Evolutionary conservation across 2,329 filamentous ascomycete genomes (phyloP).

Genomic region (Neocucurbitaria cava): DNA sequence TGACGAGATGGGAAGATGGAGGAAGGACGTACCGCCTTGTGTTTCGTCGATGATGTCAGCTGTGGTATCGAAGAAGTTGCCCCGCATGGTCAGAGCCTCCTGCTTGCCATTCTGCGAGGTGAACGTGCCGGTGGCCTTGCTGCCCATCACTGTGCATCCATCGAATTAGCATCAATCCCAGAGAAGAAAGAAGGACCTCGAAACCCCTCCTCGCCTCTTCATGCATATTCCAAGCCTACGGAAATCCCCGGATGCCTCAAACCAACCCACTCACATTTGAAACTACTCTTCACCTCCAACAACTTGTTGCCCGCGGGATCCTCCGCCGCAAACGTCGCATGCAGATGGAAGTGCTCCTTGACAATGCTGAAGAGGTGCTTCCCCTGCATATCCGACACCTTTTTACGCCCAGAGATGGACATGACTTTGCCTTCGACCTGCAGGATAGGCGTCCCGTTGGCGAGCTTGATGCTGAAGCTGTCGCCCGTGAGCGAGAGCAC

Average conservation of each 20-base stretch:
- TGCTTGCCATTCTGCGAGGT: constrained; percentile 29
- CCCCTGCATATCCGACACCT: constrained; percentile 60
- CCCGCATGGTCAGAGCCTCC: constrained; percentile 59
- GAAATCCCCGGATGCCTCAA: neutral
- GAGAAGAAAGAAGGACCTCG: too few species aligned
- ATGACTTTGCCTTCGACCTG: constrained; percentile 64
- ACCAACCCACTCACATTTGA: constrained; percentile 54
- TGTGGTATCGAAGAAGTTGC: constrained; percentile 64
- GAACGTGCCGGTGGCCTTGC: constrained; percentile 65
- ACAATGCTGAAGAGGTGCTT: constrained; percentile 65
- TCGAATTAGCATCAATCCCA: neutral
- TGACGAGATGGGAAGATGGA: neutral
- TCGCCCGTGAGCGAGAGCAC: constrained; percentile 68
- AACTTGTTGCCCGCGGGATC: constrained; percentile 56
- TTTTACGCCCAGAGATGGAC: constrained; percentile 62
- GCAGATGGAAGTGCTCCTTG: constrained; percentile 61
- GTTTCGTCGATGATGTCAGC: constrained; percentile 65
- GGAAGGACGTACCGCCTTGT: constrained; percentile 25
- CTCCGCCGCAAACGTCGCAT: constrained; percentile 61
- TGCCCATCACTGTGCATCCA: constrained; percentile 56
- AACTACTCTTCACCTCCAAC: constrained; percentile 63
- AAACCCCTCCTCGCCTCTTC: neutral
- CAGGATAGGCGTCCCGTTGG: constrained; percentile 62
- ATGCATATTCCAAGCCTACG: neutral
- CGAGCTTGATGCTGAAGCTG: constrained; percentile 67